Evolutionary conservation across 495 filamentous ascomycete species (phyloP), one percentile per base, ranked within the genome.

Genomic region (Daldinia vernicosa): DNA sequence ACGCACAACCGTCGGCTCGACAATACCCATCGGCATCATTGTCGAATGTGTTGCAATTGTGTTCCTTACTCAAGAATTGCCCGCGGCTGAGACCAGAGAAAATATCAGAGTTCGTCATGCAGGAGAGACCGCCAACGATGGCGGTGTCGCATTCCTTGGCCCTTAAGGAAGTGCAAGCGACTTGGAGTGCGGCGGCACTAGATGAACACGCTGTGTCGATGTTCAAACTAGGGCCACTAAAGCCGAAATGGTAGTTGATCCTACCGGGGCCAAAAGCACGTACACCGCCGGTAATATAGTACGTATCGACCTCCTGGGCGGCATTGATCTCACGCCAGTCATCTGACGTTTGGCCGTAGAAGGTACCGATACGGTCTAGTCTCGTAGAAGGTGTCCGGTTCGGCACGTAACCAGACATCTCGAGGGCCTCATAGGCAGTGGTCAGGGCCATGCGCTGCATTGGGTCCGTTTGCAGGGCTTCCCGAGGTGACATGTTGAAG

Each of bases 401-500:
- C 0, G 93, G 91, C 30, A 96, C 91, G 73, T 94, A 94, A 0
- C 94, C 94, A 30, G 92, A 90, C 90, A 93, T 93, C 76, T 98
- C 94, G 2, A 98, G 84, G 0, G 94, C 94, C 74, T 97, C 93
- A 68, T 96, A 97, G 0, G 93, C 92, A 22, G 92, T 96, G 4
- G 90, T 87, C 35, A 98, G 79, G 1, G 92, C 92, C 72, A 97
- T 84, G 43, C 94, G 87, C 77, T 96, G 94, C 81, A 94, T 93
- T 0, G 94, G 94, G 77, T 97, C 94, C 0, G 93, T 94, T 70
- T 96, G 92, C 50, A 87, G 84, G 6, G 94, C 94, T 81, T 98
- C 94, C 66, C 93, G 91, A 1, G 94, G 93, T 15, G 94, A 97
- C 89, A 98, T 96, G 80, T 94, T 96, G 88, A 98, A 98, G 81